phyloP scores from a whole-genome alignment of 140 eudicot species.

The Oenanthe javanica region DNA sequence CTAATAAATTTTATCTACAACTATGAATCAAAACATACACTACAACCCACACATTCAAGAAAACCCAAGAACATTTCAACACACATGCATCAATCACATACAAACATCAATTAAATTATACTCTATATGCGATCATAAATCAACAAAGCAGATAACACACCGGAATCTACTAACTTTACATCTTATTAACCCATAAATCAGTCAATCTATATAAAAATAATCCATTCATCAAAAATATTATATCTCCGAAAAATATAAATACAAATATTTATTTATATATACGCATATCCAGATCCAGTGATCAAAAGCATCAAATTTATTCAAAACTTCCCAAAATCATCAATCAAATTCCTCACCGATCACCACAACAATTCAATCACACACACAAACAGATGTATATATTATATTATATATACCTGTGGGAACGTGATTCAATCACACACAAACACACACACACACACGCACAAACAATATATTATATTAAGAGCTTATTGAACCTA shows the following conservation, averaged over 20 bases:
- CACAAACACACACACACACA: no score
- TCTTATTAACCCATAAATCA: neutral
- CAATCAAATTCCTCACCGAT: neutral
- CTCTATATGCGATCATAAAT: no score
- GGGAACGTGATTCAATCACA: slow-evolving; percentile 62
- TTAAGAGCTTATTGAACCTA: slow-evolving; percentile 76
- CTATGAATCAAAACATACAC: no score
- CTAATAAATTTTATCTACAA: no score
- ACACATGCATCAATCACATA: no score
- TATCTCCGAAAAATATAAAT: neutral
- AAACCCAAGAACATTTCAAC: no score
- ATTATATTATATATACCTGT: slow-evolving; percentile 42
- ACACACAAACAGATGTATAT: no score
- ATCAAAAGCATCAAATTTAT: neutral
- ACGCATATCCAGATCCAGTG: neutral
- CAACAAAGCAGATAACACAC: no score
- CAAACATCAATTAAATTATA: no score
- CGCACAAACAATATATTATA: slow-evolving; percentile 11
- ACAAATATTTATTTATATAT: neutral
- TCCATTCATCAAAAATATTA: neutral
- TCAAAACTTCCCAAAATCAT: neutral
- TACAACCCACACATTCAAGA: no score
- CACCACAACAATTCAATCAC: neutral
- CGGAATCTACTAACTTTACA: no score
- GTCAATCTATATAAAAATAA: neutral